Evolutionary conservation across 2,329 filamentous ascomycete species (phyloP), one percentile per base, ranked within the genome.

Genomic region (Aureobasidium zeae): DNA sequence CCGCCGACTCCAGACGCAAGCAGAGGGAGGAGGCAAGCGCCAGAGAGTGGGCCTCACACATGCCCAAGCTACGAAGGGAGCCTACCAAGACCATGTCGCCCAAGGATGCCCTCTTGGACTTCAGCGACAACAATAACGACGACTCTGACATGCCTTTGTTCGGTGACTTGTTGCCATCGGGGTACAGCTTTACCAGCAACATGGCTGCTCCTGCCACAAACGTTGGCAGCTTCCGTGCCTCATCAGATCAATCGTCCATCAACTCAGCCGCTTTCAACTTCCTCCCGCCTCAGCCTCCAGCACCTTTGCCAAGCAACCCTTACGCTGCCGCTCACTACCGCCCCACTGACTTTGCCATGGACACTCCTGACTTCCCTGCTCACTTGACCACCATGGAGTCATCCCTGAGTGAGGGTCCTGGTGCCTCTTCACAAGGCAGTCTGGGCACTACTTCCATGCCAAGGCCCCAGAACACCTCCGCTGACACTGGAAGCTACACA

Each of bases 401-500:
- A 12, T 77, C 70, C 25, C 68, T 66, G 37, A 77, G 74, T 51
- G 76, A 79, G 48, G 63, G 63, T 36, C 62, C 66, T 19, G 61
- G 68, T 21, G 60, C 66, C 50, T 68, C 39, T 53, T 70, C 56
- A 37, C 62, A 64, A 38, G 59, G 62, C 21, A 69, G 57, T 49
- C 59, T 59, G 35, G 47, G 41, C 9, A 33, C 49, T 30, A 53
- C 22, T 49, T 51, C 26, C 22, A 55, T 42, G 53, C 58, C 67
- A 50, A 69, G 76, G 68, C 86, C 86, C 0, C 61, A 67, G 2
- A 72, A 78, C 29, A 79, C 81, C 2, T 70, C 71, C 12, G 83
- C 86, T 0, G 85, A 94, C 52, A 76, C 80, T 15, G 89, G 89
- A 10, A 94, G 88, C 0, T 98, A 95, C 65, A 94, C 88, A 1